Conservation (phyloP, 805 yeast species). For the Candida maesae region DNA sequence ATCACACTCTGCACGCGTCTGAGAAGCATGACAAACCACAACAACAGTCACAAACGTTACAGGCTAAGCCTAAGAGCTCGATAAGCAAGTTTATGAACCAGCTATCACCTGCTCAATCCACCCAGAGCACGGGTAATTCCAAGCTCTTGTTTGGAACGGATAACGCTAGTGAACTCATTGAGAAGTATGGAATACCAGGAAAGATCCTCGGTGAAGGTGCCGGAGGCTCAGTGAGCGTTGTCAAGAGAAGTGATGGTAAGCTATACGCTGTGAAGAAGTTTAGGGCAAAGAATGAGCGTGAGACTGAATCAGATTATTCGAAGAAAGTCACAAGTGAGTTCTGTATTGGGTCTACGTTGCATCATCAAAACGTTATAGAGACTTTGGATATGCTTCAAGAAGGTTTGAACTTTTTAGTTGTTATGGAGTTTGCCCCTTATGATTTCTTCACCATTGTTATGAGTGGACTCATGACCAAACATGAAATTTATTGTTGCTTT, state of each 20-base stretch:
- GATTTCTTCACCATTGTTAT: slow-evolving; percentile 92
- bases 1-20: slow-evolving; percentile 2
- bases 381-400: slow-evolving; percentile 80
- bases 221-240: slow-evolving; percentile 86
- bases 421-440: slow-evolving; percentile 90
- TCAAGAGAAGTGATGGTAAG: slow-evolving; percentile 56
- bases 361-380: slow-evolving; percentile 75
- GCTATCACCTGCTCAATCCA: slow-evolving; percentile 23
- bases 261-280: slow-evolving; percentile 87
- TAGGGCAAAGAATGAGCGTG: slow-evolving; percentile 59
- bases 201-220: slow-evolving; percentile 87
- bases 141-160: slow-evolving; percentile 37
- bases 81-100: slow-evolving; percentile 23
- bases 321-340: slow-evolving; percentile 81
- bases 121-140: slow-evolving; percentile 14
- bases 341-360: slow-evolving; percentile 71
- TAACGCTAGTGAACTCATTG: slow-evolving; percentile 38
- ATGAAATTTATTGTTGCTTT: slow-evolving; percentile 77
- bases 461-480: slow-evolving; percentile 72
- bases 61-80: slow-evolving; percentile 12
- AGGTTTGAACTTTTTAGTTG: slow-evolving; percentile 56
- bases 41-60: background rate
- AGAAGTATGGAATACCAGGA: slow-evolving; percentile 74
- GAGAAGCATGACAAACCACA: slow-evolving; percentile 8
- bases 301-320: slow-evolving; percentile 64